These are phyloP conservation scores for Rubus idaeus DNA, from an alignment of 306 rosid species.

Conservation along the genomic window DNA sequence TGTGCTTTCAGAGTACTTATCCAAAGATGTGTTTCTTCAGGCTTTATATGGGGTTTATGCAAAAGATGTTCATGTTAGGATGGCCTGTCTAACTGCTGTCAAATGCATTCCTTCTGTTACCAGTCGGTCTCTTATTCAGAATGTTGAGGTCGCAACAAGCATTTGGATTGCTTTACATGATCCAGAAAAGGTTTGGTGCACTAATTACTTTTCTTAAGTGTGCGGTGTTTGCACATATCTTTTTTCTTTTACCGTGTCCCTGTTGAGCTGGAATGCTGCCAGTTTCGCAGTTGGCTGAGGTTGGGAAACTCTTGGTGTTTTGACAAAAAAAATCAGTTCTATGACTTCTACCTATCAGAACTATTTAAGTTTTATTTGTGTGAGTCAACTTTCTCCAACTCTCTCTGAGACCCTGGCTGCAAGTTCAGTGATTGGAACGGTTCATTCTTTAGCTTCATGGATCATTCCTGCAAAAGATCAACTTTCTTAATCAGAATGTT, in stretches of 20 bases:
- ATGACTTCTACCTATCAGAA: no score
- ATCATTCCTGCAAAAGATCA: not conserved
- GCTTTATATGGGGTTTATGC: slow-evolving; percentile 92
- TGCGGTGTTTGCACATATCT: not conserved
- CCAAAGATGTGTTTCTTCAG: slow-evolving; percentile 44
- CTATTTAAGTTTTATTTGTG: no score
- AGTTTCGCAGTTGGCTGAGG: no score
- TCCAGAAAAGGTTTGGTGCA: slow-evolving; percentile 74
- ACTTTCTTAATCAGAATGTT: not conserved
- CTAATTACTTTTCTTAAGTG: slow-evolving; percentile 1
- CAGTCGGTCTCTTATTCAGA: slow-evolving; percentile 61
- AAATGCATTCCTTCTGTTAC: slow-evolving; percentile 91
- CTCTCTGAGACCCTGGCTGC: no score
- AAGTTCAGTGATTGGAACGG: no score
- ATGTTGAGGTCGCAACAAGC: slow-evolving; percentile 79
- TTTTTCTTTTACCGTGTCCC: not conserved
- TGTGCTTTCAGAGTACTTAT: slow-evolving; percentile 17
- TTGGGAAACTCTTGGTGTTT: no score
- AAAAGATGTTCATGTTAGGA: slow-evolving; percentile 86
- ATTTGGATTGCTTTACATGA: slow-evolving; percentile 96
- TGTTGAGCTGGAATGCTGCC: not conserved
- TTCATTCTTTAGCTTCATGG: not conserved
- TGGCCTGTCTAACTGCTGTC: slow-evolving; percentile 90
- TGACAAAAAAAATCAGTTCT: no score
- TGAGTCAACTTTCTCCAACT: no score